A percentile compares a stretch with the other conserved stretches of the same genome.
Evolutionary conservation across 2,329 filamentous ascomycete genomes (phyloP).

Genomic region (Sporothrix luriei): DNA sequence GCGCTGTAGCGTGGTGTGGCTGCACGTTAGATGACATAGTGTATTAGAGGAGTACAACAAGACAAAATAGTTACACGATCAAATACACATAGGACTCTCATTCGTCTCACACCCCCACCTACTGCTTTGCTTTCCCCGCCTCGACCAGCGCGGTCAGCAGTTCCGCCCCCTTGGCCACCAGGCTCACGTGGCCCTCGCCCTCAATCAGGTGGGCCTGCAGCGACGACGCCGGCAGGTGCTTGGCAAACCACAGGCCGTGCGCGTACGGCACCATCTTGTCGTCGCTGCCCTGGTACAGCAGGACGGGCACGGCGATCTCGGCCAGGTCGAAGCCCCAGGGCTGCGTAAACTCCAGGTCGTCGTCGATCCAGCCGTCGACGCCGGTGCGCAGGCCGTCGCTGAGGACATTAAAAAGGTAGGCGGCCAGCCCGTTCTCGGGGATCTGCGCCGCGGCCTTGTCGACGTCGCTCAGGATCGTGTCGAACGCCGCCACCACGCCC

Average conservation of each 20-base stretch:
- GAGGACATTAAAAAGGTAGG: background rate
- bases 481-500: background rate
- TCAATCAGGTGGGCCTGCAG: slow-evolving; percentile 11
- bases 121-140: background rate
- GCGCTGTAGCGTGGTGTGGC: background rate
- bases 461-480: slow-evolving; percentile 15
- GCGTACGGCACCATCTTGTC: slow-evolving; percentile 24
- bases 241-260: slow-evolving; percentile 17
- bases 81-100: too few relatives aligned
- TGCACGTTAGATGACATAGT: background rate
- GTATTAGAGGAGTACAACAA: too few relatives aligned
- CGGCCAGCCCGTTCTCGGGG: background rate
- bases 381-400: slow-evolving; percentile 7
- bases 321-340: slow-evolving; percentile 2
- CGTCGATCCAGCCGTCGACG: slow-evolving; percentile 24
- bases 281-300: slow-evolving; percentile 24
- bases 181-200: slow-evolving; percentile 24
- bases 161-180: slow-evolving; percentile 21
- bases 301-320: slow-evolving; percentile 20
- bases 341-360: slow-evolving; percentile 18
- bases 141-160: slow-evolving; percentile 13
- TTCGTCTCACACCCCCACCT: background rate
- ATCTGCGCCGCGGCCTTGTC: background rate
- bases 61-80: too few relatives aligned
- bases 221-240: background rate